Evolutionary conservation across 768 basidiomycete genomes (phyloP).

Genomic region (Piloderma croceum): DNA sequence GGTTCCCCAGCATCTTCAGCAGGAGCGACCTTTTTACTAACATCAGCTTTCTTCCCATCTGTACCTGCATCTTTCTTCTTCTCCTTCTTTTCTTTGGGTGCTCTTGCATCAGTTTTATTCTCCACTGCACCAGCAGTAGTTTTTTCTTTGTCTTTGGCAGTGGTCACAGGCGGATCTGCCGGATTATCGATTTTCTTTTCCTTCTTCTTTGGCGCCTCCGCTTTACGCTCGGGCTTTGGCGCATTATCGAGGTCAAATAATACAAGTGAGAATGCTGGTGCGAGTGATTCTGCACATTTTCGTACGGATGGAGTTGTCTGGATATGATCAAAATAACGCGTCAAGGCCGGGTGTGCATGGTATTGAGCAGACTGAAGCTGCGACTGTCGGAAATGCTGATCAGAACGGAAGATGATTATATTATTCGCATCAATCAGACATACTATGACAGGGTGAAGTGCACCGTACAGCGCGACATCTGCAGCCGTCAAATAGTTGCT

Average conservation of each 20-base stretch:
- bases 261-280: conserved; percentile 51
- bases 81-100: conserved; percentile 50
- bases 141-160: conserved; percentile 23
- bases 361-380: conserved; percentile 67
- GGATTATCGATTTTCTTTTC: conserved; percentile 43
- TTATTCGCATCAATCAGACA: conserved; percentile 33
- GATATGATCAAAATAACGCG: conserved; percentile 94
- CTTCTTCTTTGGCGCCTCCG: conserved; percentile 73
- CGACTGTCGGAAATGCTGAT: conserved; percentile 51
- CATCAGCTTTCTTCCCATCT: conserved; percentile 34
- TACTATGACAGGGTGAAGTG: conserved; percentile 80
- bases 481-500: conserved; percentile 82
- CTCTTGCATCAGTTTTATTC: conserved; percentile 22
- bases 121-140: conserved; percentile 21
- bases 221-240: conserved; percentile 68
- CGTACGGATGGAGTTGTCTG: conserved; percentile 67
- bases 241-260: conserved; percentile 70
- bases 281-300: conserved; percentile 44
- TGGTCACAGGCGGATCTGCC: conserved; percentile 22
- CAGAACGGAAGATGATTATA: not conserved
- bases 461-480: conserved; percentile 86
- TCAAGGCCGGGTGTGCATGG: conserved; percentile 74
- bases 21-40: conserved; percentile 20
- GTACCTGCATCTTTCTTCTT: conserved; percentile 27
- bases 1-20: conserved; percentile 75